Percentiles rank a stretch among this genome's conserved stretches.
Evolutionary conservation across 1,284 basidiomycete genomes (phyloP).

Genomic region (Irpex sp.): DNA sequence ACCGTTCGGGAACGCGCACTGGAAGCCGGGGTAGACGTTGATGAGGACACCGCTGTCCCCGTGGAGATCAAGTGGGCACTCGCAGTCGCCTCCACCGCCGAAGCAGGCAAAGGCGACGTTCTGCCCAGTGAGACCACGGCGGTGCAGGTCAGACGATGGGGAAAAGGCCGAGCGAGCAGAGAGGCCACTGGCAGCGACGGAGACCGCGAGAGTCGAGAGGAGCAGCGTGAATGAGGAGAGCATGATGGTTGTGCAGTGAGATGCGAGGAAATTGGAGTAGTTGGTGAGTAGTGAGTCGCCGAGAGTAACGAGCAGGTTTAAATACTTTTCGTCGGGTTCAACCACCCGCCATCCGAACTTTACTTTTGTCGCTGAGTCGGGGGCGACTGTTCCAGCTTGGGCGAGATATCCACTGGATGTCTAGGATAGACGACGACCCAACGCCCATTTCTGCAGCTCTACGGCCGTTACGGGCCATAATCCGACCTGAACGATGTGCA

Average conservation of each 20-base stretch:
- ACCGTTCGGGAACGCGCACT: constrained; percentile 20
- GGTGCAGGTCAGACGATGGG: neutral
- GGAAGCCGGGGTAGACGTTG: constrained; percentile 20
- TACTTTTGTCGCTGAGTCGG: neutral
- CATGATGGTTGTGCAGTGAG: neutral
- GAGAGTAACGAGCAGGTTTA: neutral
- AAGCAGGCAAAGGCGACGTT: constrained; percentile 15
- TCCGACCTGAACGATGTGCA: neutral
- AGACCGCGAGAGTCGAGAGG: neutral
- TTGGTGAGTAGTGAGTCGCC: neutral
- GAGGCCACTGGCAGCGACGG: neutral
- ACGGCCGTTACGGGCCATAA: neutral
- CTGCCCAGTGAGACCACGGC: constrained; percentile 11
- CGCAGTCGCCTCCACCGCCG: constrained; percentile 16
- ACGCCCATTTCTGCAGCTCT: neutral
- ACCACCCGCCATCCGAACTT: no score
- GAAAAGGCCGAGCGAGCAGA: neutral
- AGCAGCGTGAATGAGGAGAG: neutral
- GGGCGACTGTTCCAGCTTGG: neutral
- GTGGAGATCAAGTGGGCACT: constrained; percentile 17
- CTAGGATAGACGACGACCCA: neutral
- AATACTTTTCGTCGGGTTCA: neutral
- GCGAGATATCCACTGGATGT: neutral
- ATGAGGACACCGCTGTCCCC: constrained; percentile 18
- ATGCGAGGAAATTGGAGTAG: neutral